phyloP scores from a whole-genome alignment of 2,329 filamentous ascomycete species.

The Aspergillus uvarum region DNA sequence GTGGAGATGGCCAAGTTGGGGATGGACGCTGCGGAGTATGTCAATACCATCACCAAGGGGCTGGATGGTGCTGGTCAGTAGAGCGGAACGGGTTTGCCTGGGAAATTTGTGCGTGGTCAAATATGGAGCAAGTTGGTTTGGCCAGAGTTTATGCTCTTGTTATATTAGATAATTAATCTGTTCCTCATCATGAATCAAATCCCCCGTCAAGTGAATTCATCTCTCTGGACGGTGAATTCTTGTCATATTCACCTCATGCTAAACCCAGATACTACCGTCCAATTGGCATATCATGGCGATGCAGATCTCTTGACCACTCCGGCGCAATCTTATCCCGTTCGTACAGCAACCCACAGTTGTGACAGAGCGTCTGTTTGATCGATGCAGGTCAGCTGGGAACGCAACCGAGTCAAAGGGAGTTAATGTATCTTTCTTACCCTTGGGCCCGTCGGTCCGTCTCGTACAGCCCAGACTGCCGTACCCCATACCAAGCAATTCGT shows the following conservation, averaged over 20 bases:
- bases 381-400: conserved; percentile 17
- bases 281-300: conserved; percentile 49
- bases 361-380: conserved; percentile 70
- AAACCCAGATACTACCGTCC: conserved; percentile 26
- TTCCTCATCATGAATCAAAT: too few relatives aligned
- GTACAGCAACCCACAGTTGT: conserved; percentile 87
- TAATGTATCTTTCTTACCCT: conserved; percentile 59
- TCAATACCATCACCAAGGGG: conserved; percentile 42
- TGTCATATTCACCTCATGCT: too few relatives aligned
- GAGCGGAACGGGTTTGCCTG: background rate
- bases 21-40: conserved; percentile 45
- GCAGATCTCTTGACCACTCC: conserved; percentile 71
- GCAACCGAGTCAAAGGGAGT: background rate
- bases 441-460: conserved; percentile 82
- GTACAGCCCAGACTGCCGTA: conserved; percentile 87
- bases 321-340: conserved; percentile 84
- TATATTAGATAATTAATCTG: too few relatives aligned
- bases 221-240: too few relatives aligned
- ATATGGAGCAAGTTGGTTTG: background rate
- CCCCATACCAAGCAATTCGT: conserved; percentile 85
- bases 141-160: too few relatives aligned
- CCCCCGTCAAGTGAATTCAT: too few relatives aligned
- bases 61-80: conserved; percentile 29
- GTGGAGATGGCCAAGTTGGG: conserved; percentile 45
- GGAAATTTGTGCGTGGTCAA: background rate